phyloP scores from a whole-genome alignment of 257 asterid genomes.

The Oldenlandia corymbosa region DNA sequence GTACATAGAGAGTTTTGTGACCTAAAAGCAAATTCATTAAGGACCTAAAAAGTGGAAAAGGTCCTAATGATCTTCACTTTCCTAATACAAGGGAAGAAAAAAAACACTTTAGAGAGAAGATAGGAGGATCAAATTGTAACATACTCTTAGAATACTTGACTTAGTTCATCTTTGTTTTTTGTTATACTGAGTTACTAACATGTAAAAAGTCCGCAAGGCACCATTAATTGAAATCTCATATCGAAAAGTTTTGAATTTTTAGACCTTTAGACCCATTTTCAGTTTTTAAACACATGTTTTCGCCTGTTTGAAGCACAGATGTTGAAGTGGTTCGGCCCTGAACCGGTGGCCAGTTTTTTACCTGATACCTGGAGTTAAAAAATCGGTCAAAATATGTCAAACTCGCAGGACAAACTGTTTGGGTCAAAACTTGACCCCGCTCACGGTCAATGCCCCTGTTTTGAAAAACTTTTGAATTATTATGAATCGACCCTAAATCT shows the following conservation, averaged over 20 bases:
- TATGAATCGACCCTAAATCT: too few species aligned
- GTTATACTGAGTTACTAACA: constrained; percentile 1
- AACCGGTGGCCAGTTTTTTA: too few species aligned
- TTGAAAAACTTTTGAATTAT: too few species aligned
- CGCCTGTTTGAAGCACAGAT: too few species aligned
- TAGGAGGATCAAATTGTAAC: constrained; percentile 1
- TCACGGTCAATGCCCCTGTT: too few species aligned
- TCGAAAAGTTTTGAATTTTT: constrained; percentile 9
- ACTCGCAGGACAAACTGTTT: too few species aligned
- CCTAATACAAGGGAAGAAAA: too few species aligned
- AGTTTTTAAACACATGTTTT: neutral
- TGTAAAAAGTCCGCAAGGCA: constrained; percentile 39
- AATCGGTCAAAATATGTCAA: too few species aligned
- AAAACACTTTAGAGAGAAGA: neutral
- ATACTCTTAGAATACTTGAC: neutral
- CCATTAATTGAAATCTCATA: constrained; percentile 6
- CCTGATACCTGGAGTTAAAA: too few species aligned
- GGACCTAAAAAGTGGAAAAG: neutral
- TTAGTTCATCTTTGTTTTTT: neutral
- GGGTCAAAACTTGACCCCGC: too few species aligned
- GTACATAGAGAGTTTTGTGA: constrained; percentile 9
- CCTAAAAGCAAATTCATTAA: neutral
- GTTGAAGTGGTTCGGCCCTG: too few species aligned
- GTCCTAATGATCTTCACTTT: constrained; percentile 3
- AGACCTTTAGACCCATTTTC: too few species aligned